phyloP scores from a whole-genome alignment of 179 eudicot species.

The Actinidia arguta region DNA sequence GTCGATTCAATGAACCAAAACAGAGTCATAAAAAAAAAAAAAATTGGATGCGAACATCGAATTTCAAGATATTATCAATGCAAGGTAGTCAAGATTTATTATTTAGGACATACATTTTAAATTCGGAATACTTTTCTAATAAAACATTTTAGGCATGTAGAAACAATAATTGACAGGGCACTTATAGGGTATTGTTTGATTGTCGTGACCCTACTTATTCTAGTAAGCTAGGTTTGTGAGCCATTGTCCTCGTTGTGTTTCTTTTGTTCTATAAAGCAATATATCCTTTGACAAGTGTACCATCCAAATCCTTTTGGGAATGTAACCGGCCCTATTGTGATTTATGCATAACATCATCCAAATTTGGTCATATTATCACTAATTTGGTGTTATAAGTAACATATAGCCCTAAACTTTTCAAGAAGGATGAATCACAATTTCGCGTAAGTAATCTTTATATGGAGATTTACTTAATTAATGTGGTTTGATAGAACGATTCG shows the following conservation, averaged over 20 bases:
- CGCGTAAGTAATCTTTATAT: neutral
- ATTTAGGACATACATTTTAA: neutral
- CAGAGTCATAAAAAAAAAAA: no score
- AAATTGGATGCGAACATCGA: no score
- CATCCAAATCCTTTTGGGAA: neutral
- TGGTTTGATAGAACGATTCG: neutral
- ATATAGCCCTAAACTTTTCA: no score
- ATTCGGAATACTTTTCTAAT: no score
- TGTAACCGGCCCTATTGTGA: neutral
- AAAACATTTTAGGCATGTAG: no score
- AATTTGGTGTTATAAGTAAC: neutral
- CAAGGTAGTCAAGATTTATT: no score
- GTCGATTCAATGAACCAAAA: no score
- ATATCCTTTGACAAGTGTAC: neutral
- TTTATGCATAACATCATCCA: neutral
- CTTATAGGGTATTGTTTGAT: neutral
- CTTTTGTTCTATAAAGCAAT: neutral
- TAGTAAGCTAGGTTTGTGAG: neutral
- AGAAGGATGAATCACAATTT: no score
- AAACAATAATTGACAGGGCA: neutral
- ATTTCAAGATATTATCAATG: no score
- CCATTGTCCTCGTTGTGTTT: neutral
- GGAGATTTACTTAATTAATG: neutral
- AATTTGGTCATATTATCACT: neutral
- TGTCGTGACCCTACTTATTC: neutral